Percentiles rank a stretch among this genome's conserved stretches.
Conservation (phyloP, 768 basidiomycete genomes). For the Lentinus tigrinus region DNA sequence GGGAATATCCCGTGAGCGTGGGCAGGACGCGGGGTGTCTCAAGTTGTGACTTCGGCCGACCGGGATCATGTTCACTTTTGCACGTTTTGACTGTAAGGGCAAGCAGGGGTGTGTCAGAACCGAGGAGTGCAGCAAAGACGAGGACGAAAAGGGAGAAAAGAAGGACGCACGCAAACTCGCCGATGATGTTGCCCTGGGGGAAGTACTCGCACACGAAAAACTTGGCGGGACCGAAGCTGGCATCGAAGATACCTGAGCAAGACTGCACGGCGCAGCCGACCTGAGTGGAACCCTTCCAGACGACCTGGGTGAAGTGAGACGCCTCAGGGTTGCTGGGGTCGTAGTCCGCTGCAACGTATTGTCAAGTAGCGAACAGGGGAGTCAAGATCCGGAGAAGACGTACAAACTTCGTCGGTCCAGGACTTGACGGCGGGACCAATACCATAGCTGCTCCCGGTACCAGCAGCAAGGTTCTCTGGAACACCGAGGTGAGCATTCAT, state of each 20-base stretch:
- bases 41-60: too few species aligned
- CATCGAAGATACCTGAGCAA: constrained; percentile 58
- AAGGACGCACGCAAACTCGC: constrained; percentile 54
- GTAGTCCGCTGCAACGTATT: constrained; percentile 47
- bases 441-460: constrained; percentile 52
- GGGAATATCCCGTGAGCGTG: background rate
- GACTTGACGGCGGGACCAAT: constrained; percentile 50
- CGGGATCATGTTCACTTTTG: constrained; percentile 17
- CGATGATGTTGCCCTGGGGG: constrained; percentile 61
- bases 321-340: constrained; percentile 52
- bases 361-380: background rate
- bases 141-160: background rate
- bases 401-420: constrained; percentile 71
- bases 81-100: constrained; percentile 29
- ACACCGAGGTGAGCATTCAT: background rate
- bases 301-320: constrained; percentile 64
- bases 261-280: constrained; percentile 60
- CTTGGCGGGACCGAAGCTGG: constrained; percentile 51
- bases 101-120: background rate
- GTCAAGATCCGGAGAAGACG: constrained; percentile 36
- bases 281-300: constrained; percentile 67
- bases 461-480: constrained; percentile 76
- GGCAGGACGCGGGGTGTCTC: background rate
- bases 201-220: constrained; percentile 73
- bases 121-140: background rate